These are phyloP conservation scores for Gomphus sp. DNA, from an alignment of 1,284 basidiomycete genomes.

Conservation along the genomic window DNA sequence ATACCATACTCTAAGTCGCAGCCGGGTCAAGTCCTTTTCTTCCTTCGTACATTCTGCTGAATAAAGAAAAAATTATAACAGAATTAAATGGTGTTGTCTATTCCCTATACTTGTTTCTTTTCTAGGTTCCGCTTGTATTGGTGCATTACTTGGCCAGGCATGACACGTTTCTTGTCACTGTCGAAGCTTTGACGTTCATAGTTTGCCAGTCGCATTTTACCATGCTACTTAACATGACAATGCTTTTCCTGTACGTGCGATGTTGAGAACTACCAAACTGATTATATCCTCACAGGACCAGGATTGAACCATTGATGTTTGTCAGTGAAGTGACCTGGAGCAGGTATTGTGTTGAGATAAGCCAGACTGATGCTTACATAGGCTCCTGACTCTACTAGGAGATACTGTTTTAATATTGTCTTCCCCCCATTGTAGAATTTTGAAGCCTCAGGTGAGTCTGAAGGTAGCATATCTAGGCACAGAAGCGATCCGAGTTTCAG, in stretches of 20 bases:
- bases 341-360: not conserved
- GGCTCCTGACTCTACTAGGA: not conserved
- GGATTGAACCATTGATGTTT: not conserved
- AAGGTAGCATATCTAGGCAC: too few species aligned
- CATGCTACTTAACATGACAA: slow-evolving; percentile 7
- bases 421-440: not conserved
- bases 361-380: slow-evolving; percentile 1
- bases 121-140: slow-evolving; percentile 11
- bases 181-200: slow-evolving; percentile 11
- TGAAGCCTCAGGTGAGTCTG: not conserved
- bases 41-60: slow-evolving; percentile 7
- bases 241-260: slow-evolving; percentile 7
- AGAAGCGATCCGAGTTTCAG: not conserved
- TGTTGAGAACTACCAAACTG: not conserved
- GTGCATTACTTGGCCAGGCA: slow-evolving; percentile 9
- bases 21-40: slow-evolving; percentile 9
- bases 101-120: slow-evolving; percentile 5
- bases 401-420: not conserved
- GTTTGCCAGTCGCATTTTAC: slow-evolving; percentile 7
- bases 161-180: slow-evolving; percentile 9
- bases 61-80: slow-evolving; percentile 9
- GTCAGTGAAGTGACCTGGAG: not conserved
- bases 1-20: not conserved
- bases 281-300: slow-evolving; percentile 2
- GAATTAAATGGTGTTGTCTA: not conserved